Percentiles rank a stretch among this genome's conserved stretches.
These are phyloP conservation scores for Alectoria sarmentosa DNA, from an alignment of 495 filamentous ascomycete genomes.

Conservation along the genomic window DNA sequence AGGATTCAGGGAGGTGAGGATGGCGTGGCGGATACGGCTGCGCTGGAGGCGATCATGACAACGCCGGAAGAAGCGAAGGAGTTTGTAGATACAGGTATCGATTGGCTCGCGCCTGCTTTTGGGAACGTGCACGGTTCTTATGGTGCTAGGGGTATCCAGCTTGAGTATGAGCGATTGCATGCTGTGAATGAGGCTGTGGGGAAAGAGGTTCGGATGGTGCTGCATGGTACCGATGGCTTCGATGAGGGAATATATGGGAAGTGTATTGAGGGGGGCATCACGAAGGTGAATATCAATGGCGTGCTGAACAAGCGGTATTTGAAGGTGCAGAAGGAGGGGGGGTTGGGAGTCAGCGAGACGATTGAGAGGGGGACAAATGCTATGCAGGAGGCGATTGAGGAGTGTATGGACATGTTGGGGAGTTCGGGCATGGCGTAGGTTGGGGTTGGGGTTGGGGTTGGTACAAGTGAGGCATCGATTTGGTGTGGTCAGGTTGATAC, in stretches of 20 bases:
- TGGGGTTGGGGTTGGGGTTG: not conserved
- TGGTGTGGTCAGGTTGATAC: not conserved
- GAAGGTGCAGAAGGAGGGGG: constrained; percentile 57
- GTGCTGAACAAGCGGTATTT: constrained; percentile 68
- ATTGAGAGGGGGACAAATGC: constrained; percentile 64
- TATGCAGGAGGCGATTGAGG: constrained; percentile 71
- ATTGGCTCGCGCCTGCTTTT: constrained; percentile 79
- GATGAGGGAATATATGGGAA: constrained; percentile 57
- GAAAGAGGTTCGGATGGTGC: constrained; percentile 54
- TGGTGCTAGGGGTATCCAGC: constrained; percentile 61
- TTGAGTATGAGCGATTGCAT: constrained; percentile 65
- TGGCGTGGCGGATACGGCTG: constrained; percentile 67
- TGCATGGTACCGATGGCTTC: constrained; percentile 76
- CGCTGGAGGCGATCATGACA: constrained; percentile 68
- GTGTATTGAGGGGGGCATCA: constrained; percentile 64
- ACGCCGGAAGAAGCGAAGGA: constrained; percentile 68
- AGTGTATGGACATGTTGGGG: constrained; percentile 65
- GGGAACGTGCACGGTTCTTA: constrained; percentile 84
- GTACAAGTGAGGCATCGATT: not conserved
- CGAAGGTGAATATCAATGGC: constrained; percentile 80
- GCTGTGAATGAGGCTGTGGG: constrained; percentile 56
- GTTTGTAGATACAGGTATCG: constrained; percentile 73
- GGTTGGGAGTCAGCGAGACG: constrained; percentile 57
- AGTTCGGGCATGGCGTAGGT: constrained; percentile 54
- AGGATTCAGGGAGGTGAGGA: constrained; percentile 83